Conservation (phyloP, 169 alveolate species). For the Toxoplasma gondii region DNA sequence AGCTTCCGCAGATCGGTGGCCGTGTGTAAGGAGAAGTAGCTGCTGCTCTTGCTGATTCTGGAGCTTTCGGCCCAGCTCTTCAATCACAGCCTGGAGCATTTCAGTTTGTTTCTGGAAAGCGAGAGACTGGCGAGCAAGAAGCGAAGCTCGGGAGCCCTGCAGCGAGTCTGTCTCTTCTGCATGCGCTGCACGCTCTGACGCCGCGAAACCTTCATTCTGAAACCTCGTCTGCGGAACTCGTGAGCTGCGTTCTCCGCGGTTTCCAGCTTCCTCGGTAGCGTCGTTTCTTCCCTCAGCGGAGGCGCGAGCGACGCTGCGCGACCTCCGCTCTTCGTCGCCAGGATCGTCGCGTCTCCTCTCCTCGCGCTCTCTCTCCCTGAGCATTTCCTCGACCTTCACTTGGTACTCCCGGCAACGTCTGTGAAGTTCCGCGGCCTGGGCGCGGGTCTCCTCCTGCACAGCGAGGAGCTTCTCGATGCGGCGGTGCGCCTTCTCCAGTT, state of each 20-base stretch:
- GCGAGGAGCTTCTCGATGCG: not conserved
- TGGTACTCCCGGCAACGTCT: constrained; percentile 20
- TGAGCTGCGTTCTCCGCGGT: no score
- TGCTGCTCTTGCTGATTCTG: constrained; percentile 11
- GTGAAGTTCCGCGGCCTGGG: constrained; percentile 5
- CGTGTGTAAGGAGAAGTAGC: not conserved
- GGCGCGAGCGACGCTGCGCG: no score
- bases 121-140: not conserved
- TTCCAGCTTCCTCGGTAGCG: no score
- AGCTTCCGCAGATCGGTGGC: not conserved
- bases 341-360: not conserved
- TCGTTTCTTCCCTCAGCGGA: no score
- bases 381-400: constrained; percentile 6
- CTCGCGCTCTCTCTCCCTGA: not conserved
- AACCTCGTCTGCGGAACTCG: no score
- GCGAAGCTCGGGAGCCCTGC: not conserved
- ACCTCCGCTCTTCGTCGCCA: not conserved
- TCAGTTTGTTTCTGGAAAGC: not conserved
- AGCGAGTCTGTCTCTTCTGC: not conserved
- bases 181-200: not conserved
- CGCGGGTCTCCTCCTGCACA: not conserved
- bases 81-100: constrained; percentile 6
- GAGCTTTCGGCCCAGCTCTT: constrained; percentile 29
- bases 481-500: not conserved
- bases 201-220: not conserved